Percentiles rank a stretch among this genome's conserved stretches.
Conservation (phyloP, 352 stramenopile genomes). For the Pythium oligandrum region DNA sequence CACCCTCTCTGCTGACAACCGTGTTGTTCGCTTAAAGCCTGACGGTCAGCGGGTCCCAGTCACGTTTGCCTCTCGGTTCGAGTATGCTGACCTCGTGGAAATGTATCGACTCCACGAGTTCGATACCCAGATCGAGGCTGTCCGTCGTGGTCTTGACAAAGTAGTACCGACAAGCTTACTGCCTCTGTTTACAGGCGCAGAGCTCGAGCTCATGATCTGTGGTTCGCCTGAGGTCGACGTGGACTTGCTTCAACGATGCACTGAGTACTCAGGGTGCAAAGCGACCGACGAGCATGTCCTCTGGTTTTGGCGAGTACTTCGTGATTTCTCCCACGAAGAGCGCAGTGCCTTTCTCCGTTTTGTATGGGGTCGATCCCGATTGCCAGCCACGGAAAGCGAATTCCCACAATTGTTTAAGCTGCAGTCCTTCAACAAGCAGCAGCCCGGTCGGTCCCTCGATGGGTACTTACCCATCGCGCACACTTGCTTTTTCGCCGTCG, state of each 20-base stretch:
- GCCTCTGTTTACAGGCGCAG: slow-evolving; percentile 71
- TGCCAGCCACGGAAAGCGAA: slow-evolving; percentile 72
- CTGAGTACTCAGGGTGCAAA: slow-evolving; percentile 84
- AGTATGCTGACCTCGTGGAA: slow-evolving; percentile 83
- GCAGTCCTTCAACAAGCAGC: slow-evolving; percentile 77
- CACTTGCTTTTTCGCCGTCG: slow-evolving; percentile 99
- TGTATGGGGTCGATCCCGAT: slow-evolving; percentile 87
- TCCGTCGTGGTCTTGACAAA: slow-evolving; percentile 64
- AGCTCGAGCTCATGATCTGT: slow-evolving; percentile 85
- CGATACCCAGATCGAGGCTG: slow-evolving; percentile 34
- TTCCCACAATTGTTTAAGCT: slow-evolving; percentile 92
- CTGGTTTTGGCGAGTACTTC: slow-evolving; percentile 84
- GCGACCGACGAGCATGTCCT: slow-evolving; percentile 71
- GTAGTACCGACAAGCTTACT: slow-evolving; percentile 72
- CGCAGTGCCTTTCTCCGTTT: slow-evolving; percentile 87
- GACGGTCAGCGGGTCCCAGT: slow-evolving; percentile 59
- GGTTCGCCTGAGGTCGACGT: slow-evolving; percentile 80
- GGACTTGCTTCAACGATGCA: slow-evolving; percentile 70
- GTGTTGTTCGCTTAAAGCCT: slow-evolving; percentile 65
- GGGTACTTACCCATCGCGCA: slow-evolving; percentile 94
- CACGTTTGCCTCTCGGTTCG: slow-evolving; percentile 69
- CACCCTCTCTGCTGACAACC: slow-evolving; percentile 81
- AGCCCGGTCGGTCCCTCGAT: slow-evolving; percentile 36
- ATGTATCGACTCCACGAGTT: slow-evolving; percentile 77
- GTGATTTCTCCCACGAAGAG: slow-evolving; percentile 77